Evolutionary conservation across 192 early-diverging fungal genomes (phyloP), one percentile per base, ranked within the genome.

Genomic region (Dissophora ornata): DNA sequence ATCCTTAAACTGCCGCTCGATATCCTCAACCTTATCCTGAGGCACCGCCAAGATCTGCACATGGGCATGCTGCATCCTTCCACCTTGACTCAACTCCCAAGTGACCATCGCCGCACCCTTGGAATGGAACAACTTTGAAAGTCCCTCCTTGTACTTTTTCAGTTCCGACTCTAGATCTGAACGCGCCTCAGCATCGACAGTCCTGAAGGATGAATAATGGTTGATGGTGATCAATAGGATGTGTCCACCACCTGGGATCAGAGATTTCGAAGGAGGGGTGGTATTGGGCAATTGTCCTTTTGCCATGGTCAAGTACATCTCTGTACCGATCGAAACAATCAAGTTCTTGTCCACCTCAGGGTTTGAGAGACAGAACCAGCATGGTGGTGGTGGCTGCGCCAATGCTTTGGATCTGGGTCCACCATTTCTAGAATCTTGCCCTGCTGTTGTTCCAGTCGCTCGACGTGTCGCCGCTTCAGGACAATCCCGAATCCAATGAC

Each of bases 361-460:
- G 64, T 95, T 96, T 0, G 94, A 86, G 47, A 98, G 82, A 73
- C 97, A 98, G 79, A 98, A 98, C 97, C 97, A 98, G 81, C 97
- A 98, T 4, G 89, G 83, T 12, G 46, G 53, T 19, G 41, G 61
- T 33, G 36, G 24, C 26, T 21, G 22, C 26, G 25, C 36, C 19
- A n/a, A n/a, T n/a, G 19, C 24, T 18, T 18, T 45, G 34, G n/a
- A 19, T 30, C 2, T 25, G 28, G 15, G 15, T 18, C 2, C 16
- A 16, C 15, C 38, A 8, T 22, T 41, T 19, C 32, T 50, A 25
- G 49, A 50, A n/a, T n/a, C n/a, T 26, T 25, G 26, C 13, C 19
- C 8, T 42, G 40, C 5, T 25, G 33, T 21, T 34, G 25, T 26
- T 34, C 41, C 32, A 42, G 53, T 5, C 50, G 12, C 30, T 18